Conservation (phyloP, 805 yeast species). For the Lipomyces kockii region DNA sequence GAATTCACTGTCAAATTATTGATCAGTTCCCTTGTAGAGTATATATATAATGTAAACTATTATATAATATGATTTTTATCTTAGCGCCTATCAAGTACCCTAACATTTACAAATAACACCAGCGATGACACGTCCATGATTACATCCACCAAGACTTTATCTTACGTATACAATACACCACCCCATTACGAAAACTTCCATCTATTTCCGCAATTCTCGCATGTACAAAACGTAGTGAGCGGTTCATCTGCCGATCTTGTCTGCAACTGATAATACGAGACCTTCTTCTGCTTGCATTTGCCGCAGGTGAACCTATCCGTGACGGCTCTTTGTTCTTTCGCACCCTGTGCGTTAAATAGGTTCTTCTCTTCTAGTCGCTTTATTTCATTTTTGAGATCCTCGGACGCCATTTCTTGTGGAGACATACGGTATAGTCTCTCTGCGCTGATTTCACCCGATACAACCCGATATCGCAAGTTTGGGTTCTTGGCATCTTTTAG, state of each 20-base stretch:
- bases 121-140: neutral
- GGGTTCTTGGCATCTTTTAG: constrained; percentile 89
- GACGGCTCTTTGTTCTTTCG: constrained; percentile 91
- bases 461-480: constrained; percentile 70
- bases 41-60: no score
- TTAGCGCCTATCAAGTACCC: neutral
- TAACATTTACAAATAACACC: neutral
- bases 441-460: constrained; percentile 69
- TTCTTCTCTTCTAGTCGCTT: constrained; percentile 86
- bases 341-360: constrained; percentile 96
- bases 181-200: constrained; percentile 84
- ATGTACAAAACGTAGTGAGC: constrained; percentile 95
- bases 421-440: constrained; percentile 73
- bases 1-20: neutral
- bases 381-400: constrained; percentile 79
- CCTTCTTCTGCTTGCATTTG: constrained; percentile 96
- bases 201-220: constrained; percentile 96
- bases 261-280: constrained; percentile 95
- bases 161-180: neutral
- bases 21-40: no score
- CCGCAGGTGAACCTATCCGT: constrained; percentile 98
- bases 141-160: neutral
- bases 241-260: constrained; percentile 99
- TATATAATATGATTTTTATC: neutral
- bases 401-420: constrained; percentile 96